Base-by-base conservation (phyloP, 2,329 filamentous ascomycete species). In the Pseudogymnoascus sp. region DNA sequence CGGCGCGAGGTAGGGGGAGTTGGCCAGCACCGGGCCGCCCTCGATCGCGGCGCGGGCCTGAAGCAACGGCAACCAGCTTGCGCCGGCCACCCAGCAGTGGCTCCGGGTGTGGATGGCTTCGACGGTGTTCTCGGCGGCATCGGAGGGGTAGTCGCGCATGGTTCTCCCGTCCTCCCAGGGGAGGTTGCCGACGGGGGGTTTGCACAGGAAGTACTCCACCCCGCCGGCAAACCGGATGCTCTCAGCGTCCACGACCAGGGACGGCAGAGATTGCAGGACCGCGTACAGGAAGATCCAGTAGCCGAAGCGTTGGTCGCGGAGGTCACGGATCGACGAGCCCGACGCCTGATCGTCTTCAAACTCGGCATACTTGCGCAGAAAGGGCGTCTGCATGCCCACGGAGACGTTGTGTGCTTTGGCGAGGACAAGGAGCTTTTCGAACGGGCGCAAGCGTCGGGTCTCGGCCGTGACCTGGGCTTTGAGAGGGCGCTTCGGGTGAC, bases 211-310 rank as follows among this genome's bases (percentile, higher is more conserved):
- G 73, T 92, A 90, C 71, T 92, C 89, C 2, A 90, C 86, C 1
- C 82, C 85, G 57, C 90, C 82, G 0, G 83, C 86, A 70, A 80
- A 85, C 59, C 79, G 80, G 45, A 92, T 74, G 8, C 81, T 84
- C 0, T 87, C 86, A 0, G 86, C 88, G 70, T 94, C 89, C 33
- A 90, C 79, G 1, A 89, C 86, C 9, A 92, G 76, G 78, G 90
- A 85, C 3, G 89, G 89, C 21, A 92, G 77, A 1, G 85, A 85
- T 72, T 94, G 88, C 6, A 92, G 77, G 7, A 90, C 82, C 5
- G 83, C 85, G 69, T 92, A 92, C 61, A 92, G 76, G 74, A 92
- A 92, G 57, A 94, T 76, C 89, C 89, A 94, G 70, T 88, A 84
- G 12, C 89, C 89, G 41, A 86, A 82, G 41, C 89, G 82, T 66